phyloP scores from a whole-genome alignment of 2,329 filamentous ascomycete species.

The Microdochium nivale region DNA sequence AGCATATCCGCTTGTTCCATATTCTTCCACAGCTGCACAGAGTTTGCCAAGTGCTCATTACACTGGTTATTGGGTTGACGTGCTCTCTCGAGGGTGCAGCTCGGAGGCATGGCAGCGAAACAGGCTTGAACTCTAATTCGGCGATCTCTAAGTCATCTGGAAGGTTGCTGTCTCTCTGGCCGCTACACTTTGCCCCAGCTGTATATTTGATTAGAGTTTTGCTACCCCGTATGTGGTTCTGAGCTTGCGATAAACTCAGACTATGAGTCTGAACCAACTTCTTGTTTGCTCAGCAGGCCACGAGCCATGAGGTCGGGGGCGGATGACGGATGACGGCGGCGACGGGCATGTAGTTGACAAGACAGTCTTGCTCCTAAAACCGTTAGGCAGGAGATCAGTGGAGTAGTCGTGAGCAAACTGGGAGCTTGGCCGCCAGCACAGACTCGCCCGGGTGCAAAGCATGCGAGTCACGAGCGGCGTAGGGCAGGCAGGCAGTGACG shows the following conservation, averaged over 20 bases:
- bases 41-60: not conserved
- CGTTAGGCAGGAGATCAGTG: slow-evolving; percentile 6
- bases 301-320: not conserved
- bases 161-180: not conserved
- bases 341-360: not conserved
- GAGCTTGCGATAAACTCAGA: not conserved
- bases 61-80: no score
- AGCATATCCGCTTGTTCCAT: not conserved
- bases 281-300: not conserved
- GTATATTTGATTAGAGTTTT: not conserved
- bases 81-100: no score
- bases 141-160: not conserved
- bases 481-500: slow-evolving; percentile 22
- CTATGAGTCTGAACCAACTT: not conserved
- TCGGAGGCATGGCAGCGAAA: not conserved
- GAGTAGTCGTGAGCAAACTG: not conserved
- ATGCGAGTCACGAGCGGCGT: slow-evolving; percentile 24
- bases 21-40: not conserved
- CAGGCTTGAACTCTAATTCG: not conserved
- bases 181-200: not conserved
- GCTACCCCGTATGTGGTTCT: not conserved
- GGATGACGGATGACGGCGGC: not conserved
- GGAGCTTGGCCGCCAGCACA: not conserved
- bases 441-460: slow-evolving; percentile 7
- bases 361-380: not conserved